Evolutionary conservation across 495 filamentous ascomycete genomes (phyloP), one percentile per base, ranked within the genome.

Genomic region (Extremus antarcticus): DNA sequence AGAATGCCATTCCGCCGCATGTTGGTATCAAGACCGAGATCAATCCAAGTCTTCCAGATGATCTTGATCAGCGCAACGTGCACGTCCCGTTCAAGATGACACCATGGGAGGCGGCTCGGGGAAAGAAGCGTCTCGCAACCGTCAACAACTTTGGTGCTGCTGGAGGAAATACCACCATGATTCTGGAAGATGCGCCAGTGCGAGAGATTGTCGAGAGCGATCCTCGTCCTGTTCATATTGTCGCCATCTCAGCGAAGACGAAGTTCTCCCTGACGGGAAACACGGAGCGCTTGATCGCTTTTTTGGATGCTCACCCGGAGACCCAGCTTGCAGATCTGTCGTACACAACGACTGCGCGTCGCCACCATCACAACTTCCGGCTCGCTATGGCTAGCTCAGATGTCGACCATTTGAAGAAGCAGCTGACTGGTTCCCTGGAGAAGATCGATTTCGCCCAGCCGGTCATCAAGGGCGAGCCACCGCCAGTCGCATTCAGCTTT

Each of bases 21-120:
- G 82, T 86, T 54, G 88, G 88, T n/a, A 91, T 91, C 73, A 92
- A 94, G 72, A 79, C 74, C 9, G 79, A 79, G 68, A 78, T 92
- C 75, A 80, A 94, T 75, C 78, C 85, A 71, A 84, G 78, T 32
- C 91, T 91, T 72, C 87, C 88, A 0, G 80, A 78, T 22, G 85
- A 91, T 64, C 70, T 90, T 1, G 69, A 71, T 0, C 76, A 89
- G 53, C 83, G 88, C 23, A 87, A 88, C 54, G 85, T 91, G 29
- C 82, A 90, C 65, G 81, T 84, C 64, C 78, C 80, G 3, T 61
- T 73, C 3, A 71, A 76, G 59, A 71, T 74, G 20, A 81, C 80
- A 2, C 78, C 83, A 0, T 88, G 82, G 67, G 72, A 71, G 20
- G 73, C 81, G n/a, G 78, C 76, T 38, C 78, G 79, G 51, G 81